These are phyloP conservation scores for Solanum stenotomum DNA, from an alignment of 257 asterid genomes.

Conservation along the genomic window DNA sequence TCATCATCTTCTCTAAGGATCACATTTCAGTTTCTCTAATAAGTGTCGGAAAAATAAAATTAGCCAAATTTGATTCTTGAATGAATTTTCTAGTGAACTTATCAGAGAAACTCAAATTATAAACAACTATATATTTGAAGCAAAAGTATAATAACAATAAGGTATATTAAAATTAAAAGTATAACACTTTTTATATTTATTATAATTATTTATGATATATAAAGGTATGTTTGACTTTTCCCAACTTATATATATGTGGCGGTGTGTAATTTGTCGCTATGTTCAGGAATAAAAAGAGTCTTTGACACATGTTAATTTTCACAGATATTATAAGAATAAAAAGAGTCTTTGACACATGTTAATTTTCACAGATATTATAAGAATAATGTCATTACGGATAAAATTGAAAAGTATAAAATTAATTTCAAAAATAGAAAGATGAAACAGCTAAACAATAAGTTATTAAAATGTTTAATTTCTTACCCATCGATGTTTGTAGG, in stretches of 20 bases:
- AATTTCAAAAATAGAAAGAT: background rate
- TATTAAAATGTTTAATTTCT: background rate
- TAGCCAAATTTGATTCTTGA: too few relatives aligned
- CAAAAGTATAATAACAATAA: too few relatives aligned
- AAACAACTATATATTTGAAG: too few relatives aligned
- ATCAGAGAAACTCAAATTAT: too few relatives aligned
- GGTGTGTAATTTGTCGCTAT: background rate
- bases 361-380: background rate
- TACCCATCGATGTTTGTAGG: slow-evolving; percentile 6
- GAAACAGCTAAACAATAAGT: background rate
- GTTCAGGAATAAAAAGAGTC: background rate
- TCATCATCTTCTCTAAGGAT: too few relatives aligned
- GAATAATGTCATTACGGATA: background rate
- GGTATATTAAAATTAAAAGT: too few relatives aligned
- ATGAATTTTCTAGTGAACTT: too few relatives aligned
- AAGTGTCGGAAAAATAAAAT: too few relatives aligned
- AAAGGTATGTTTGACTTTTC: background rate
- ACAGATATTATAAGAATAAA: background rate
- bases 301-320: background rate
- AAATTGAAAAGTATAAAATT: background rate
- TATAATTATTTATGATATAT: too few relatives aligned
- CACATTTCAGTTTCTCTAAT: too few relatives aligned
- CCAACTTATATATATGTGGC: background rate
- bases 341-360: background rate
- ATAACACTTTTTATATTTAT: too few relatives aligned